Conservation (phyloP, 2,329 filamentous ascomycete genomes). For the Penicillium brasilianum region DNA sequence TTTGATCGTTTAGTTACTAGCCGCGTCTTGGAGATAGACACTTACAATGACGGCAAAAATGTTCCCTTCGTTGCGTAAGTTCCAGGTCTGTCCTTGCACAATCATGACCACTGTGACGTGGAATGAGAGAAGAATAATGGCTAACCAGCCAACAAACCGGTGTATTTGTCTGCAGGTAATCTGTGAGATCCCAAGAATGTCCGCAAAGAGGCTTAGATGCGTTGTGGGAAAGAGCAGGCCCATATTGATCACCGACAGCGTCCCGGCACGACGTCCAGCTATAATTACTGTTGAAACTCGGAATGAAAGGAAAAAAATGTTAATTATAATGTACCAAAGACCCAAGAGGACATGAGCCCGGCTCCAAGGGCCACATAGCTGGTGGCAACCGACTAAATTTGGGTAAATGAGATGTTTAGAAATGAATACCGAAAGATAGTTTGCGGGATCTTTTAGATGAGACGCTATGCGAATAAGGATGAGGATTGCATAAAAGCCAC, state of each 20-base stretch:
- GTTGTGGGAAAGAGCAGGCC: slow-evolving; percentile 4
- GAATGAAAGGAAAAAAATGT: background rate
- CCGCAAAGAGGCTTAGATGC: slow-evolving; percentile 5
- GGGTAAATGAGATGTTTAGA: background rate
- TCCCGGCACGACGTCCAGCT: slow-evolving; percentile 3
- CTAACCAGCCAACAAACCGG: background rate
- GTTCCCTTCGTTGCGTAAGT: background rate
- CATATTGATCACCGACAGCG: slow-evolving; percentile 10
- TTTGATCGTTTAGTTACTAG: background rate
- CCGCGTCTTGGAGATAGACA: background rate
- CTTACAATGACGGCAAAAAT: background rate
- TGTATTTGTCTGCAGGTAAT: background rate
- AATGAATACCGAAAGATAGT: background rate
- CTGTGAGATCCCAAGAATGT: slow-evolving; percentile 8
- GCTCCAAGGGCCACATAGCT: background rate
- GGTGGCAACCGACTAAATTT: background rate
- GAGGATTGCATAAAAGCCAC: background rate
- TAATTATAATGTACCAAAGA: background rate
- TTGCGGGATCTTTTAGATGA: background rate
- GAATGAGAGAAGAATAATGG: background rate
- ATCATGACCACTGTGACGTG: background rate
- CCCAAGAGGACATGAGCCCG: background rate
- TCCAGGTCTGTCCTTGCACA: background rate
- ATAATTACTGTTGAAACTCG: background rate
- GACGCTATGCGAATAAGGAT: background rate